A percentile compares a stretch with the other conserved stretches of the same genome.
Evolutionary conservation across 176 grass and related monocot species (phyloP).

Genomic region (Thinopyrum elongatum): DNA sequence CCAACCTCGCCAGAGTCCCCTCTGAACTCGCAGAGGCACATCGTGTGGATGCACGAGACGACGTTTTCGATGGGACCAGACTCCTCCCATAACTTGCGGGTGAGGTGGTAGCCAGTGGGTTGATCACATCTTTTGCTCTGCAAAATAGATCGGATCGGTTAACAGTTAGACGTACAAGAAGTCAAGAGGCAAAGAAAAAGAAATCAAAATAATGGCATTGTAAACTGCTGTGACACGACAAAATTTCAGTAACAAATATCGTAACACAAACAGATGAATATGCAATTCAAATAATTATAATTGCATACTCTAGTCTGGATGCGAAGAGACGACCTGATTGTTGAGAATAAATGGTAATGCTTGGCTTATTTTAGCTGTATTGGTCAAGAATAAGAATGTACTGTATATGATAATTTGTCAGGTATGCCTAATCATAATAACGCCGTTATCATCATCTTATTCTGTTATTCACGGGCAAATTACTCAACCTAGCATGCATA

Average conservation of each 20-base stretch:
- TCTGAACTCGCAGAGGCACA: neutral
- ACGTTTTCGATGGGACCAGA: neutral
- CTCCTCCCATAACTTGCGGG: neutral
- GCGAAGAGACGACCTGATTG: neutral
- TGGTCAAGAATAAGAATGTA: too few species aligned
- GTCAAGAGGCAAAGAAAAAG: too few species aligned
- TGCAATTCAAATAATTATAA: neutral
- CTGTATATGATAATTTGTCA: too few species aligned
- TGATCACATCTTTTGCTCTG: neutral
- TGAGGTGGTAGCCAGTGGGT: neutral
- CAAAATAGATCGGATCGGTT: neutral
- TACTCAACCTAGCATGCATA: neutral
- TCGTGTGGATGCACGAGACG: neutral
- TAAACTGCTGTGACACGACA: neutral
- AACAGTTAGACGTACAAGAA: neutral
- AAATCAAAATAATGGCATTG: too few species aligned
- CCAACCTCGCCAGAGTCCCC: neutral
- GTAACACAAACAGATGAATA: neutral
- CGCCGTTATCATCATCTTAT: too few species aligned
- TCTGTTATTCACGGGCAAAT: neutral
- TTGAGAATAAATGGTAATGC: neutral
- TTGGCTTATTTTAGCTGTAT: neutral
- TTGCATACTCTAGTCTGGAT: neutral
- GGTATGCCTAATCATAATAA: neutral
- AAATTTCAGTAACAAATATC: neutral